A percentile compares a stretch with the other conserved stretches of the same genome.
These are phyloP conservation scores for Penicillium soppii DNA, from an alignment of 495 filamentous ascomycete species.

Conservation along the genomic window DNA sequence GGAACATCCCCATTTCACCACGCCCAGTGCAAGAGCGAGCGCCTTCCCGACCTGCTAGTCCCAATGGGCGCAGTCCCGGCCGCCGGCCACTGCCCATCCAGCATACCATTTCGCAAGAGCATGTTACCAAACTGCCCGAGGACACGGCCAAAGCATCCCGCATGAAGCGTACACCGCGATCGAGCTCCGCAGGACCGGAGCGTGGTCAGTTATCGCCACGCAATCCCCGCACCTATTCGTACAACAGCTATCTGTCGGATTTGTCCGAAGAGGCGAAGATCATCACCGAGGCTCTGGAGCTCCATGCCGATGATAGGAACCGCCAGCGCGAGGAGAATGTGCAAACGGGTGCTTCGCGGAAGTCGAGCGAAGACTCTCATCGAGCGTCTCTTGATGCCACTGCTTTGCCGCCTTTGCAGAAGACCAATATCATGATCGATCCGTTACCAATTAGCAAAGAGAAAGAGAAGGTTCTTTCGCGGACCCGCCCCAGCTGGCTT, in stretches of 20 bases:
- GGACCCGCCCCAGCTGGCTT: conserved; percentile 92
- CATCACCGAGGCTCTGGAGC: conserved; percentile 85
- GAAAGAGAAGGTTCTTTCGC: conserved; percentile 87
- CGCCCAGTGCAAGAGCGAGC: conserved; percentile 66
- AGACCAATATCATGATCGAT: conserved; percentile 93
- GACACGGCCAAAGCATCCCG: conserved; percentile 36
- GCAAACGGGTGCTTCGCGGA: conserved; percentile 46
- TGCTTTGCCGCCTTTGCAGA: conserved; percentile 79
- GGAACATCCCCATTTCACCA: conserved; percentile 95
- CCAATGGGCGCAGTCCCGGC: conserved; percentile 49
- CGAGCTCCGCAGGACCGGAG: conserved; percentile 45
- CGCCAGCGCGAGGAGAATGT: conserved; percentile 48
- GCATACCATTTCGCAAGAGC: conserved; percentile 35
- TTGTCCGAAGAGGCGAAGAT: conserved; percentile 85
- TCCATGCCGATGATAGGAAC: conserved; percentile 69
- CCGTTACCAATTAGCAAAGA: conserved; percentile 93
- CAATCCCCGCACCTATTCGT: conserved; percentile 74
- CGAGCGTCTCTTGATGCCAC: conserved; percentile 52
- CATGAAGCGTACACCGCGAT: conserved; percentile 31
- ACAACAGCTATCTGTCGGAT: conserved; percentile 75
- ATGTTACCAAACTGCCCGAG: conserved; percentile 10
- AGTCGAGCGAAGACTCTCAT: conserved; percentile 53
- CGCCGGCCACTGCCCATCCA: conserved; percentile 42
- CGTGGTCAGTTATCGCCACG: conserved; percentile 48
- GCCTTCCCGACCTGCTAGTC: conserved; percentile 51